Evolutionary conservation across 371 early-diverging fungal species (phyloP), one percentile per base, ranked within the genome.

Genomic region (Capillidium heterosporum): DNA sequence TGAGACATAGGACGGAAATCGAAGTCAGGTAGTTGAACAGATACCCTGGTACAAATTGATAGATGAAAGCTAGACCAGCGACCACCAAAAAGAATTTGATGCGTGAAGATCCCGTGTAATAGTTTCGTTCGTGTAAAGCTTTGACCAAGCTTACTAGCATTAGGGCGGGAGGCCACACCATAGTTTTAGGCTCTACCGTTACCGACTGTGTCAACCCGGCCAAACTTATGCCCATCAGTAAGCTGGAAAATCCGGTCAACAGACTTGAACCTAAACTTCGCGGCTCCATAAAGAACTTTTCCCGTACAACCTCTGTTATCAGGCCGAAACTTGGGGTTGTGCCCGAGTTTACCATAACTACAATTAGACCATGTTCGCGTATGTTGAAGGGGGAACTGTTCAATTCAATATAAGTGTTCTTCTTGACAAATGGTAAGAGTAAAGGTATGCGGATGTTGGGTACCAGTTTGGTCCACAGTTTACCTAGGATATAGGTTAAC

Each of bases 131-230:
- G 64, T 89, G 89, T 59, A 87, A 78, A 0, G 84, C 73, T 40
- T 72, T 72, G 68, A 85, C 79, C 26, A 89, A 65, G 4, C 89
- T 78, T 39, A 86, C 78, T 40, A 71, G 72, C 21, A 86, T 70
- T 53, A 92, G 65, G 46, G 71, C 78, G 2, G 67, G 52, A 17
- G 90, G 90, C 84, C 84, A 85, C 41, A 81, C 59, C 83, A 85
- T 83, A n/a, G 72, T 69, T 1, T 81, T 67, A 26, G 85, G 85
- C 29, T 71, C 62, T 32, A 86, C 80, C 1, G 84, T 64, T 61
- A 71, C 77, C 40, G 68, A 64, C 41, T 82, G 73, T 42, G 69
- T 65, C 23, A 81, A 54, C 27, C 87, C 87, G 13, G 85, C 77
- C 56, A 90, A 76, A 43, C 90, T 89, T 63, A 81, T 87, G 43